Percentiles rank a stretch among this genome's conserved stretches.
phyloP scores from a whole-genome alignment of 306 rosid species.

The Clitoria ternatea region DNA sequence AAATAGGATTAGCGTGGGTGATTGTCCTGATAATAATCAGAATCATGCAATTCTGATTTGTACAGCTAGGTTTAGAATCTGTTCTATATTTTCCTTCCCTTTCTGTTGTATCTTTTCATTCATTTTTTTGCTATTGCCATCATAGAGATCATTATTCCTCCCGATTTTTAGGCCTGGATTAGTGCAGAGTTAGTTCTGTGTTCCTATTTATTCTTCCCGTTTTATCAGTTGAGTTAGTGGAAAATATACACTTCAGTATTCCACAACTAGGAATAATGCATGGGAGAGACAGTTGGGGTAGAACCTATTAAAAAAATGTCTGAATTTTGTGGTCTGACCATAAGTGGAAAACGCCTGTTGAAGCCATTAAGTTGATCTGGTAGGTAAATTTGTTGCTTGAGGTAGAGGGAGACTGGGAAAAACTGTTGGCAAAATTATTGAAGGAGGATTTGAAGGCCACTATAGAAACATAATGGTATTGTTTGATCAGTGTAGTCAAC shows the following conservation, averaged over 20 bases:
- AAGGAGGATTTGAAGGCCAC: neutral
- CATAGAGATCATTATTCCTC: neutral
- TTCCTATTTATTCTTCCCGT: too few relatives aligned
- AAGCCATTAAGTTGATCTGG: neutral
- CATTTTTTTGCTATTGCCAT: too few relatives aligned
- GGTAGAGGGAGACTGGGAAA: neutral
- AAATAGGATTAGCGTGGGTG: neutral
- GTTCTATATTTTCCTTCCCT: too few relatives aligned
- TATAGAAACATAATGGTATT: neutral
- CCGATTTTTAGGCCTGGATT: neutral
- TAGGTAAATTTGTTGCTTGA: neutral
- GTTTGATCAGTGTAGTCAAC: too few relatives aligned
- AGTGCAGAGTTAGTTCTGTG: too few relatives aligned
- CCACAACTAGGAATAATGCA: neutral
- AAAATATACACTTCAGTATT: too few relatives aligned
- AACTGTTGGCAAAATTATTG: neutral
- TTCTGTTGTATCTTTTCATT: too few relatives aligned
- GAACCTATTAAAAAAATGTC: neutral
- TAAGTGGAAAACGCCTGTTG: neutral
- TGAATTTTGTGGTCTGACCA: neutral
- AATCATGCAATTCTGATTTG: neutral
- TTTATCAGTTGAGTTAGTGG: too few relatives aligned
- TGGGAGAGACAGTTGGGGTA: neutral
- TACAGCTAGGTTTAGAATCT: neutral
- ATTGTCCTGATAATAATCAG: neutral